These are phyloP conservation scores for Collybia nuda DNA, from an alignment of 768 basidiomycete genomes.

Conservation along the genomic window DNA sequence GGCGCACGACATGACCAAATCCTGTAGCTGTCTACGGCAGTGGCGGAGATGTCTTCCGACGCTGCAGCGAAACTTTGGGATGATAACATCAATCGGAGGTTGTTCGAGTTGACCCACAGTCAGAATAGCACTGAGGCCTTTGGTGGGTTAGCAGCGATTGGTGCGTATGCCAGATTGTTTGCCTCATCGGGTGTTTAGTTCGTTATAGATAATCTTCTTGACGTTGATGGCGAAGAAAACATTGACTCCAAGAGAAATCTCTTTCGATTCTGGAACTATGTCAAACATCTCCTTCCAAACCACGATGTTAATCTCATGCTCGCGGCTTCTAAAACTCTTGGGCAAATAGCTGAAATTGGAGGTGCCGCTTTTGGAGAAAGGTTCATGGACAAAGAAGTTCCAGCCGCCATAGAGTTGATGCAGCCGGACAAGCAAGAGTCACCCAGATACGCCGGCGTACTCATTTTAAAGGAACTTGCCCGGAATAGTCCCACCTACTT, in stretches of 20 bases:
- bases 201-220: slow-evolving; percentile 65
- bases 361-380: slow-evolving; percentile 83
- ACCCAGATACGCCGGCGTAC: slow-evolving; percentile 88
- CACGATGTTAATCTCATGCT: slow-evolving; percentile 94
- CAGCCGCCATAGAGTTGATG: slow-evolving; percentile 76
- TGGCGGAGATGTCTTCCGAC: slow-evolving; percentile 82
- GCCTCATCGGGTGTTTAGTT: slow-evolving; percentile 5
- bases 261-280: slow-evolving; percentile 89
- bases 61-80: slow-evolving; percentile 84
- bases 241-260: slow-evolving; percentile 79
- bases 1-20: slow-evolving; percentile 7
- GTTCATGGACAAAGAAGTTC: slow-evolving; percentile 90
- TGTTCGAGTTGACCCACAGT: slow-evolving; percentile 85
- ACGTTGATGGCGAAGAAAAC: slow-evolving; percentile 75
- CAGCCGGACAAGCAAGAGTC: slow-evolving; percentile 81
- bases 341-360: slow-evolving; percentile 82
- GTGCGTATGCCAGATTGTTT: slow-evolving; percentile 37
- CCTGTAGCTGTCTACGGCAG: slow-evolving; percentile 64
- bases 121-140: slow-evolving; percentile 77
- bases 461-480: slow-evolving; percentile 93
- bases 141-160: slow-evolving; percentile 87
- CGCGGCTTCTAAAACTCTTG: slow-evolving; percentile 88
- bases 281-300: slow-evolving; percentile 89
- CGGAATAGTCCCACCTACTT: slow-evolving; percentile 86
- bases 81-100: slow-evolving; percentile 72